Conservation (phyloP, 495 filamentous ascomycete genomes). For the Cercophora newfieldiana region DNA sequence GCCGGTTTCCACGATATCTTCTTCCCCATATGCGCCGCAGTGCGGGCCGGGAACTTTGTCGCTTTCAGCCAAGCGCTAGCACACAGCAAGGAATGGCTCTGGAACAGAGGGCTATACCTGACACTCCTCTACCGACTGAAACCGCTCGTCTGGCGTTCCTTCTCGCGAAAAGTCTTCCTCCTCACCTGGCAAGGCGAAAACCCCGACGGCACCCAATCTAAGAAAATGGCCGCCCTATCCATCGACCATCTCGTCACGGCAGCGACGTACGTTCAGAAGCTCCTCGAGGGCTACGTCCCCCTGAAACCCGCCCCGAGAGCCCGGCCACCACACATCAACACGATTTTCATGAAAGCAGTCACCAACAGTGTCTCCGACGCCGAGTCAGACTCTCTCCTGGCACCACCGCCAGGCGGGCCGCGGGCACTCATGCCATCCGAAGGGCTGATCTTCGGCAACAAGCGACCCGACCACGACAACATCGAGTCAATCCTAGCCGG, state of each 20-base stretch:
- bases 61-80: constrained; percentile 67
- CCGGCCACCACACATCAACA: constrained; percentile 29
- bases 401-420: constrained; percentile 47
- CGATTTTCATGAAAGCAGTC: constrained; percentile 43
- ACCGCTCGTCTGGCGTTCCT: constrained; percentile 78
- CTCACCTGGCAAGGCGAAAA: constrained; percentile 54
- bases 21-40: constrained; percentile 68
- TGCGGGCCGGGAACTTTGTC: constrained; percentile 75
- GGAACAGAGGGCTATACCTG: constrained; percentile 71
- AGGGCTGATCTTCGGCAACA: constrained; percentile 53
- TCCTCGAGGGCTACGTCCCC: constrained; percentile 52
- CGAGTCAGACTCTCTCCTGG: constrained; percentile 33
- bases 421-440: constrained; percentile 49
- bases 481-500: constrained; percentile 78
- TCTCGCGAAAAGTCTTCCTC: constrained; percentile 73
- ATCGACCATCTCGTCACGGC: constrained; percentile 55
- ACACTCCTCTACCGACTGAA: constrained; percentile 72
- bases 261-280: constrained; percentile 51
- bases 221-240: constrained; percentile 57
- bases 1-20: constrained; percentile 69
- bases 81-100: constrained; percentile 65
- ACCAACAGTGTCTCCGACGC: constrained; percentile 37
- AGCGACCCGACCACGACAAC: constrained; percentile 57
- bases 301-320: constrained; percentile 27
- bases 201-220: not conserved